phyloP scores from a whole-genome alignment of 345 rosid species.

The Pistacia atlantica region DNA sequence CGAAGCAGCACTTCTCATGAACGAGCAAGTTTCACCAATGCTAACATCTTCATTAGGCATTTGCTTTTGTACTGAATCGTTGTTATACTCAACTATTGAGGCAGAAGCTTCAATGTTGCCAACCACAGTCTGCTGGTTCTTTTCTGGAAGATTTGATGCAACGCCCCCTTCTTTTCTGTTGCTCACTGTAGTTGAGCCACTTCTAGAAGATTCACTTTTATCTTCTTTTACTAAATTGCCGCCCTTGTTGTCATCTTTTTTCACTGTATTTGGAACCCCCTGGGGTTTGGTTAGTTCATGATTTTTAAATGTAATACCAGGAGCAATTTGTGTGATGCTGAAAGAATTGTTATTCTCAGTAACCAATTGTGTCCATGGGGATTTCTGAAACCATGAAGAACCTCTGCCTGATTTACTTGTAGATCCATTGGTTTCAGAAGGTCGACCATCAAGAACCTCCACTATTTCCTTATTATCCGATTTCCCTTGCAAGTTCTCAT shows the following conservation, averaged over 20 bases:
- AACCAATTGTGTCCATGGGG: conserved; percentile 87
- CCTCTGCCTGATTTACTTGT: conserved; percentile 55
- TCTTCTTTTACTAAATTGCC: conserved; percentile 19
- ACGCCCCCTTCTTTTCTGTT: conserved; percentile 16
- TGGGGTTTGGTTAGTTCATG: conserved; percentile 22
- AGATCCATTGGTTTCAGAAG: conserved; percentile 21
- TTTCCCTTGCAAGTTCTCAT: conserved; percentile 28
- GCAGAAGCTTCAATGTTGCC: conserved; percentile 23
- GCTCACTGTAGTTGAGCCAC: conserved; percentile 9
- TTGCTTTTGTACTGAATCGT: conserved; percentile 20
- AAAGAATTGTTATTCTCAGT: conserved; percentile 47
- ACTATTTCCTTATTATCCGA: conserved; percentile 16
- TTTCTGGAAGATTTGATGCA: conserved; percentile 21
- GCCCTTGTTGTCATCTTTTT: conserved; percentile 19
- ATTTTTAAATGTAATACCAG: conserved; percentile 35
- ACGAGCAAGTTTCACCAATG: conserved; percentile 57
- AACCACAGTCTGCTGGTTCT: conserved; percentile 17
- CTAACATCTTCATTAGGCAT: conserved; percentile 17
- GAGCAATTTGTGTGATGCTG: conserved; percentile 66
- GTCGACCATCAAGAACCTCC: conserved; percentile 31
- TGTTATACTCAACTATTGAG: conserved; percentile 23
- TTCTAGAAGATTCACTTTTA: conserved; percentile 9
- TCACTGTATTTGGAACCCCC: conserved; percentile 10
- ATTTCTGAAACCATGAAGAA: conserved; percentile 72
- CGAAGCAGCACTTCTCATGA: conserved; percentile 79